Conservation (phyloP, 257 asterid genomes). For the Solanum dulcamara region DNA sequence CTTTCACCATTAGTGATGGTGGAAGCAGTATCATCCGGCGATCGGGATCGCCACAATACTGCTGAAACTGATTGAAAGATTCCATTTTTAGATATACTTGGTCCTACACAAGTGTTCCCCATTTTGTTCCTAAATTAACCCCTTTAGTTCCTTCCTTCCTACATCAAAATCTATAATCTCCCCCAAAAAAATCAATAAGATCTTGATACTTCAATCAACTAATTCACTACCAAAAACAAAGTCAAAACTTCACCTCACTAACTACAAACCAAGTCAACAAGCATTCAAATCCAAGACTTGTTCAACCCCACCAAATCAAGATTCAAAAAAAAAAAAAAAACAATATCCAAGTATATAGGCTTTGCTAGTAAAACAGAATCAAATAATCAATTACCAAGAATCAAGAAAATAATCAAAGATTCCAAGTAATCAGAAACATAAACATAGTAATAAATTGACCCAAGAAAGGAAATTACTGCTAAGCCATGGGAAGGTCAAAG, state of each 20-base stretch:
- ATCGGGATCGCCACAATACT: conserved; percentile 8
- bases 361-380: not conserved
- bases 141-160: not conserved
- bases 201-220: not conserved
- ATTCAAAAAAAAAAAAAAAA: not conserved
- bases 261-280: not conserved
- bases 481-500: not conserved
- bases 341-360: not conserved
- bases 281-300: not conserved
- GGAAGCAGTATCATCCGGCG: conserved; percentile 2
- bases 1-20: not conserved
- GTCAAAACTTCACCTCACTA: not conserved
- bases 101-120: conserved; percentile 13
- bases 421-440: not conserved
- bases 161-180: not conserved
- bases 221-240: not conserved
- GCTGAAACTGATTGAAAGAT: conserved; percentile 11
- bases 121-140: not conserved
- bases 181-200: not conserved
- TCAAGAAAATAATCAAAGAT: not conserved
- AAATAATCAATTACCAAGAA: no score
- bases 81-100: conserved; percentile 10
- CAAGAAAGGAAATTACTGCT: not conserved
- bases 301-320: not conserved
- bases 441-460: not conserved